These are phyloP conservation scores for Aeschynomene evenia DNA, from an alignment of 306 rosid species.

Conservation along the genomic window DNA sequence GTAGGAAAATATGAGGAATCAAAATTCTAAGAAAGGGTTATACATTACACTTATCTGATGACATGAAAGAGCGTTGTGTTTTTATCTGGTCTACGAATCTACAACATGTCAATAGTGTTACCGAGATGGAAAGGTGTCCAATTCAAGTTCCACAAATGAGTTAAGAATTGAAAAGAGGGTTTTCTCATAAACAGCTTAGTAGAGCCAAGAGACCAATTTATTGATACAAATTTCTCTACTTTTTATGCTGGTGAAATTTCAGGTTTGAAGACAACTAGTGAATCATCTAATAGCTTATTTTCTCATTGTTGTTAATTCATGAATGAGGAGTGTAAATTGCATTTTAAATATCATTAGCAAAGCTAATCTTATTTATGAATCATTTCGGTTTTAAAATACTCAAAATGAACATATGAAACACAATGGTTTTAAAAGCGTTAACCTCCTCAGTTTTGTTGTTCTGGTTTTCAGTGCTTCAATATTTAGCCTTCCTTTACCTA, in stretches of 20 bases:
- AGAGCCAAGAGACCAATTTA: not conserved
- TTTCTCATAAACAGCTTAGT: not conserved
- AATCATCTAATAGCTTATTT: conserved; percentile 1
- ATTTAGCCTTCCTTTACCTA: not conserved
- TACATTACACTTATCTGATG: not conserved
- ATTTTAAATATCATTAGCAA: not conserved
- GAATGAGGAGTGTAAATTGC: not conserved
- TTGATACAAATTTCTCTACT: not conserved
- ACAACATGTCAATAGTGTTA: not conserved
- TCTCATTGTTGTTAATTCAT: not conserved
- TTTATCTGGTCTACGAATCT: not conserved
- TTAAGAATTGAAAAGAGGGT: not conserved
- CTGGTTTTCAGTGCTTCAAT: not conserved
- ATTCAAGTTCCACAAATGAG: not conserved
- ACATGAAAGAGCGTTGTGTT: conserved; percentile 1
- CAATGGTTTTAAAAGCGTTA: not conserved
- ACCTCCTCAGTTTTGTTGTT: not conserved
- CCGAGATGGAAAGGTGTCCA: not conserved
- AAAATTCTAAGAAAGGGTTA: not conserved
- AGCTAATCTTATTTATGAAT: not conserved
- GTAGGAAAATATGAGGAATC: not conserved
- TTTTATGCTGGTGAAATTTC: not conserved
- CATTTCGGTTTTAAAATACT: not conserved
- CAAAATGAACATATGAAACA: not conserved
- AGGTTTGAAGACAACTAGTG: not conserved